Evolutionary conservation across 129 eudicot species (phyloP).

Genomic region (Tanacetum coccineum): DNA sequence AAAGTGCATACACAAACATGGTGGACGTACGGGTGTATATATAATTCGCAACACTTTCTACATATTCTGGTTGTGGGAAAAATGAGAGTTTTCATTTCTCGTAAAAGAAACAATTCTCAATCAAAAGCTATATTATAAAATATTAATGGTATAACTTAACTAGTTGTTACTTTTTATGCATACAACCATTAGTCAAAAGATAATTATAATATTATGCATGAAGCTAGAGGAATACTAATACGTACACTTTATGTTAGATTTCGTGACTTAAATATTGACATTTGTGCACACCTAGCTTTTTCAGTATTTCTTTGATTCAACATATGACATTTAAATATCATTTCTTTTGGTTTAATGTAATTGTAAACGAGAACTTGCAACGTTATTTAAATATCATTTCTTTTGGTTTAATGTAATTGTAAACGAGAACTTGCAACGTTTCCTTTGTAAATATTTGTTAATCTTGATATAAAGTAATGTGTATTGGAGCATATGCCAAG

Average conservation of each 20-base stretch:
- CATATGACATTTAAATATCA: slow-evolving; percentile 10
- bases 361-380: too few species aligned
- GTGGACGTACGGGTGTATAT: too few species aligned
- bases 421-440: too few species aligned
- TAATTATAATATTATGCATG: slow-evolving; percentile 1
- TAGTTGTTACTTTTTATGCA: not conserved
- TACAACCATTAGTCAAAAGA: not conserved
- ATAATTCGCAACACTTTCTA: not conserved
- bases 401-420: too few species aligned
- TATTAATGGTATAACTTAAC: too few species aligned
- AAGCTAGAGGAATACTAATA: slow-evolving; percentile 1
- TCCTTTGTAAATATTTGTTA: not conserved
- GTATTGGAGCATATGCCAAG: not conserved
- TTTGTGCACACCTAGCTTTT: slow-evolving; percentile 21
- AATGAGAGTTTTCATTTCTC: too few species aligned
- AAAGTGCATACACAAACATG: not conserved
- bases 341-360: too few species aligned
- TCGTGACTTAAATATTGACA: slow-evolving; percentile 28
- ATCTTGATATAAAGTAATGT: too few species aligned
- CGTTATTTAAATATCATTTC: too few species aligned
- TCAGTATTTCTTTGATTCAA: slow-evolving; percentile 23
- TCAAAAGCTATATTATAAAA: too few species aligned
- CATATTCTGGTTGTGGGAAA: too few species aligned
- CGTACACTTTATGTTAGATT: slow-evolving; percentile 16
- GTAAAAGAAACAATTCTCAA: too few species aligned